Base-by-base conservation (phyloP, 1,284 basidiomycete species). In the Cutaneotrichosporon curvatum region DNA sequence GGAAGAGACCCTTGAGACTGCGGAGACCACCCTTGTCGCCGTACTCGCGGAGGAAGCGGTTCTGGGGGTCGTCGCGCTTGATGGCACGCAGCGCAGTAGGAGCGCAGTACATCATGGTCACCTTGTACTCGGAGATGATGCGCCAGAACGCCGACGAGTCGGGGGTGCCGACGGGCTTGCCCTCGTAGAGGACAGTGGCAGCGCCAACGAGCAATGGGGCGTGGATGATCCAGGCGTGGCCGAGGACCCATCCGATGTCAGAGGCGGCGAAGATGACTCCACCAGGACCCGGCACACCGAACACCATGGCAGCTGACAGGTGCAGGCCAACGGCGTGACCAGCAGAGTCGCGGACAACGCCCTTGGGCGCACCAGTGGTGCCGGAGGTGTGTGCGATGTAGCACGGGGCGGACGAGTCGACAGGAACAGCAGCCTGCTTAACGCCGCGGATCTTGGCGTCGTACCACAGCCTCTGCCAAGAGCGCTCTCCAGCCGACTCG, bases 191-290 rank as follows among this genome's bases (percentile, higher is more conserved):
- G 56, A 82, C 84, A 12, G 91, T 94, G 7, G 87, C 79, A 28
- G 88, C 84, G 51, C 91, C 91, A 65, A 53, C 61, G 50, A 81
- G 77, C 44, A 95, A 80, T 2, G 92, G 92, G 11, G 91, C 91
- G 68, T 94, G 95, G 55, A 95, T 79, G 67, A 95, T 94, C 75
- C 94, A 91, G 11, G 86, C 87, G 75, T 95, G 91, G 22, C 91
- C 91, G 5, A 91, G 95, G 72, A 96, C 92, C 91, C 91, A 96
- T 57, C 91, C 91, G 45, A 96, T 80, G 65, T 96, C 91, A 47
- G 91, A 92, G 87, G 95, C 91, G 47, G 33, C 59, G 50, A 44
- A 67, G 65, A 51, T 42, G 40, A 48, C 47, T 3, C 40, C 37
- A 20, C 53, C 53, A 4, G 53, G 53, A 18, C 53, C 31, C 69